phyloP scores from a whole-genome alignment of 305 asterid species.

The Solanum hybrid region DNA sequence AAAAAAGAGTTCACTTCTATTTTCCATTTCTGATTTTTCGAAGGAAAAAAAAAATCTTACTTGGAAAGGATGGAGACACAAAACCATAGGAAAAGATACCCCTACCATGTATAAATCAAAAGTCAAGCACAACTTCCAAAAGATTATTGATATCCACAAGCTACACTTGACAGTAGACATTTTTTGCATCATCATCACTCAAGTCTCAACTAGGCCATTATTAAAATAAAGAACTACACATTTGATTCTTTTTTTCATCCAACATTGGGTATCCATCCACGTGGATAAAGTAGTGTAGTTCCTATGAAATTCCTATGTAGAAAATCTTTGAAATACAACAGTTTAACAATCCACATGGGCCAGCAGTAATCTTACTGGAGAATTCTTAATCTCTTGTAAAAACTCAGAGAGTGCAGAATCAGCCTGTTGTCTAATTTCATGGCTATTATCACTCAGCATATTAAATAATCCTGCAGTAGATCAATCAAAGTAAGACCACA shows the following conservation, averaged over 20 bases:
- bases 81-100: neutral
- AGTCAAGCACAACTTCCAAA: neutral
- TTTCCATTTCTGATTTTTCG: neutral
- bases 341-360: neutral
- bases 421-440: slow-evolving; percentile 88
- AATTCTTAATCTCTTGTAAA: slow-evolving; percentile 85
- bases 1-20: neutral
- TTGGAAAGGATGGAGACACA: neutral
- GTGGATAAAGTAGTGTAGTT: neutral
- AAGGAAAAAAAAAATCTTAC: neutral
- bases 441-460: slow-evolving; percentile 87
- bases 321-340: neutral
- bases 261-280: neutral
- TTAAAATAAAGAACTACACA: neutral
- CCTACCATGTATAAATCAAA: neutral
- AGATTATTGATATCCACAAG: neutral
- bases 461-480: slow-evolving; percentile 64
- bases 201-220: neutral
- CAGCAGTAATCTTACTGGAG: slow-evolving; percentile 54
- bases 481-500: slow-evolving; percentile 14
- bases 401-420: slow-evolving; percentile 91
- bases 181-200: neutral
- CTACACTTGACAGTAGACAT: neutral
- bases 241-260: neutral
- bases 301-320: neutral